Base-by-base conservation (phyloP, 2,329 filamentous ascomycete genomes). In the Ophiostoma sp. region DNA sequence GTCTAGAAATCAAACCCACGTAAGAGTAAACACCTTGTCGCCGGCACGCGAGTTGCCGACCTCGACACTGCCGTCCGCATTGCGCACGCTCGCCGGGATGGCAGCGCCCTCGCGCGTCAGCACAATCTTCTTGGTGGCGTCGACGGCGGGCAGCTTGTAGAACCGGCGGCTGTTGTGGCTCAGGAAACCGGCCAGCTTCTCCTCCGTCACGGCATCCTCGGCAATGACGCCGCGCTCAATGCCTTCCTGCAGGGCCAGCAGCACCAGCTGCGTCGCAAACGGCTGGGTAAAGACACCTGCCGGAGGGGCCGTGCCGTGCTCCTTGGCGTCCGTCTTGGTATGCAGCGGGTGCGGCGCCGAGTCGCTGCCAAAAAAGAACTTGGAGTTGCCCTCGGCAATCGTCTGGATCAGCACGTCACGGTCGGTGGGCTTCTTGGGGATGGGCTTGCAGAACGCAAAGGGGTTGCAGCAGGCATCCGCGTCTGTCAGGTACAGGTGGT, bases 271-370 rank as follows among this genome's bases (percentile, higher is more conserved):
- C 1, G 88, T 83, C 0, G 87, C 88, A 76, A 88, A 88, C 4
- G 89, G 89, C 80, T 94, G 91, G 1, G 91, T 94, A 78, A 93
- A 94, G 62, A 94, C 90, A 4, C 91, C 91, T 0, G 91, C 91
- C 0, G 89, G 86, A 0, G 88, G 85, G 76, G 88, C 85, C 77
- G 81, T 84, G 67, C 82, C 83, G 67, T 80, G 80, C 27, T 36
- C 48, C 3, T 65, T 67, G 4, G 73, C 72, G 27, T 83, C 85
- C 69, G 85, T 83, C 80, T 91, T 90, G 72, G 85, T 83, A 35
- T 76, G 78, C 27, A 85, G 81, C 57, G 85, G 83, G 77, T 90
- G 89, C 23, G 88, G 90, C n/a, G 90, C 90, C 17, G 84, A 88
- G 77, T 93, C 90, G n/a, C 88, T 86, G 75, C 91, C 73, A 31